Conservation (phyloP, 768 basidiomycete species). For the Amanita exitialis region DNA sequence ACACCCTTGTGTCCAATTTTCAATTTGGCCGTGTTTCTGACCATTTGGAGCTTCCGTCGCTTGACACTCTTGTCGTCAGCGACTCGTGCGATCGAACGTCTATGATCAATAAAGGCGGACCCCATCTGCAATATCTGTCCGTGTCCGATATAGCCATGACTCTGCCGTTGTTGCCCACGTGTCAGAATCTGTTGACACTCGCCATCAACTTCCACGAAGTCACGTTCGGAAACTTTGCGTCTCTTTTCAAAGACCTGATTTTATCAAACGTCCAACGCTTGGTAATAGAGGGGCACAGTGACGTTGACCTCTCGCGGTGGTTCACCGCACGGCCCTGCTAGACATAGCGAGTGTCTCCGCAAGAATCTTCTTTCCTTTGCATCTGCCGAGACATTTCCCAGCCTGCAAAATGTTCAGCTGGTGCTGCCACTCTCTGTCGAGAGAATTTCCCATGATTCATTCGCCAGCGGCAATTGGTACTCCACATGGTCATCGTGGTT, state of each 20-base stretch:
- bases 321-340: not conserved
- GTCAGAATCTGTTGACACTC: constrained; percentile 9
- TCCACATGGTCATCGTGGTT: constrained; percentile 3
- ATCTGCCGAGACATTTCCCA: constrained; percentile 1
- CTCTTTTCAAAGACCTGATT: constrained; percentile 1
- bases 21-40: not conserved
- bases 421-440: constrained; percentile 2
- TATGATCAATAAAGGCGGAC: not conserved
- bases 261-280: not conserved
- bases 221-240: not conserved
- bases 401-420: not conserved
- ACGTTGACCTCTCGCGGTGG: constrained; percentile 3
- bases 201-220: constrained; percentile 8
- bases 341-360: not conserved
- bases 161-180: constrained; percentile 4
- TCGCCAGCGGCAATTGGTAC: not conserved
- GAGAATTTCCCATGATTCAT: not conserved
- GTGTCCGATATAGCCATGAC: not conserved
- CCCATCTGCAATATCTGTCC: constrained; percentile 9
- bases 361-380: constrained; percentile 1
- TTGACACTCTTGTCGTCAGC: not conserved
- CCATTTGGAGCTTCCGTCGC: constrained; percentile 11
- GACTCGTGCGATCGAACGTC: constrained; percentile 2
- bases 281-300: constrained; percentile 4
- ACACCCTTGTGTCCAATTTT: constrained; percentile 11